Base-by-base conservation (phyloP, 208 protist genomes). In the Lotmaria passim region DNA sequence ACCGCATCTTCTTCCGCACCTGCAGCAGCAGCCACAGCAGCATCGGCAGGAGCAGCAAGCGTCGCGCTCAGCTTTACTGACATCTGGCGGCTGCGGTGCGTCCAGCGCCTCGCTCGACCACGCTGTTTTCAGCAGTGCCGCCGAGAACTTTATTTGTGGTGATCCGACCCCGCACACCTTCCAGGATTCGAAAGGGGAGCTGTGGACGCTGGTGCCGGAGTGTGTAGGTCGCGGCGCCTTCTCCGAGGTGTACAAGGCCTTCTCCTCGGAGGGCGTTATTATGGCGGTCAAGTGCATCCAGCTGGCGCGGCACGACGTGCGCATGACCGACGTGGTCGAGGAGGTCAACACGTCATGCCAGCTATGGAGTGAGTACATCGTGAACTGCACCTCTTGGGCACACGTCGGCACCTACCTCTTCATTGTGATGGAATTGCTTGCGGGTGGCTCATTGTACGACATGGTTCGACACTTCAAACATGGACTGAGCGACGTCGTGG, bases 381-480 rank as follows among this genome's bases (percentile, higher is more conserved):
- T 93, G 44, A 78, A 90, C 61, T 92, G 93, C 75, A 64, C 91
- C 51, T 83, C 86, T 57, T 67, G 79, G 31, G 85, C 81, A 52
- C 74, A 86, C 47, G 82, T 79, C 4, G 70, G 73, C 17, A 52
- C 60, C 21, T 82, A 85, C 65, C 66, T 95, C 53, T 85, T 93
- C 58, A 79, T 86, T 47, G 81, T 90, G n/a, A 93, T 95, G 87
- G 87, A 95, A 61, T 81, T 90, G 30, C 84, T 95, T 24, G 86
- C 90, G 0, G 87, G 90, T 24, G 90, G 90, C 68, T 89, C 83
- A 8, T 81, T 95, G 24, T 76, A 93, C 47, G 77, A 62, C 41
- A 74, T 89, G 36, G 36, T 93, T 21, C 74, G 61, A 31, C 86
- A 75, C 67, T 95, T 95, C 61, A 84, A 84, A 8, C 47, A 14